phyloP scores from a whole-genome alignment of 257 asterid genomes.

The Solanum rostratum region DNA sequence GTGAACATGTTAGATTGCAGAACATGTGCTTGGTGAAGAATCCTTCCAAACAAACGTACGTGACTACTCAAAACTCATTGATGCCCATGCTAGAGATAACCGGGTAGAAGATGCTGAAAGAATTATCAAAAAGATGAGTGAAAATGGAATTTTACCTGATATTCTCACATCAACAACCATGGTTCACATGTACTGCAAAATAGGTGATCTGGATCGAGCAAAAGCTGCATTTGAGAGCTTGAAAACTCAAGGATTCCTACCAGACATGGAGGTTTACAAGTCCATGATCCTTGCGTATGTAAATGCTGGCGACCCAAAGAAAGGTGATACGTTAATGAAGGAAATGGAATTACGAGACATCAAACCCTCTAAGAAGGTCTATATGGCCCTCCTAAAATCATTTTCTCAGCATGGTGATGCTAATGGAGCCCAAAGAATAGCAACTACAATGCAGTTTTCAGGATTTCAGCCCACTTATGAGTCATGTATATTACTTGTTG shows the following conservation, averaged over 20 bases:
- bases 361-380: slow-evolving; percentile 45
- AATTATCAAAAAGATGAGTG: slow-evolving; percentile 60
- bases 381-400: slow-evolving; percentile 54
- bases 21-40: slow-evolving; percentile 51
- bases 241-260: slow-evolving; percentile 43
- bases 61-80: slow-evolving; percentile 67
- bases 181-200: slow-evolving; percentile 57
- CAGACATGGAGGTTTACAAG: slow-evolving; percentile 40
- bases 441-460: slow-evolving; percentile 34
- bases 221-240: slow-evolving; percentile 38
- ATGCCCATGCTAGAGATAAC: slow-evolving; percentile 42
- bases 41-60: slow-evolving; percentile 59
- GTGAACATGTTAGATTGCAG: slow-evolving; percentile 48
- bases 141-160: slow-evolving; percentile 57
- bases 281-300: slow-evolving; percentile 65
- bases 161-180: slow-evolving; percentile 31
- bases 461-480: slow-evolving; percentile 39
- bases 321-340: slow-evolving; percentile 29
- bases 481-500: slow-evolving; percentile 43
- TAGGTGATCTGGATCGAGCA: slow-evolving; percentile 51
- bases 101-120: slow-evolving; percentile 58
- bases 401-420: slow-evolving; percentile 29
- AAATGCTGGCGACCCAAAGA: slow-evolving; percentile 39
- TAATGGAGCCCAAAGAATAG: slow-evolving; percentile 30
- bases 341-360: slow-evolving; percentile 51